These are phyloP conservation scores for Irpex rosettiformis DNA, from an alignment of 1,284 basidiomycete genomes.

Conservation along the genomic window DNA sequence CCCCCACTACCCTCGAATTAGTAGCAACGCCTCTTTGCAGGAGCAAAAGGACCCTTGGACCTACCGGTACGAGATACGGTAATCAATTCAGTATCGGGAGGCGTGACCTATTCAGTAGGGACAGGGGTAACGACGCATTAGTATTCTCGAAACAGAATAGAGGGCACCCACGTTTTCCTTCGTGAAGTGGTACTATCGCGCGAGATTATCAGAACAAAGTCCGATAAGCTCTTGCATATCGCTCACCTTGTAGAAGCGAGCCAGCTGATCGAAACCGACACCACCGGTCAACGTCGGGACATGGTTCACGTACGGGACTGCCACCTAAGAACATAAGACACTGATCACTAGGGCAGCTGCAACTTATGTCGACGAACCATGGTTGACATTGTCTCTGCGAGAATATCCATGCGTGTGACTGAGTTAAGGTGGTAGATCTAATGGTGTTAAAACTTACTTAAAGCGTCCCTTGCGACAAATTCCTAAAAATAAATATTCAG, in stretches of 20 bases:
- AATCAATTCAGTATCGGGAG: conserved; percentile 38
- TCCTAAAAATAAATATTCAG: conserved; percentile 26
- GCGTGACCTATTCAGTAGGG: conserved; percentile 32
- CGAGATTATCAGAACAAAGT: not conserved
- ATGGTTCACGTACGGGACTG: conserved; percentile 47
- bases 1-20: conserved; percentile 35
- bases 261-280: conserved; percentile 36
- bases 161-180: conserved; percentile 24
- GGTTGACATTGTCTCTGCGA: conserved; percentile 41
- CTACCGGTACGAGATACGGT: conserved; percentile 42
- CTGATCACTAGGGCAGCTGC: not conserved
- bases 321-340: conserved; percentile 29
- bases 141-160: not conserved
- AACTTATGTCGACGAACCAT: conserved; percentile 40
- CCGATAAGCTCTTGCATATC: not conserved
- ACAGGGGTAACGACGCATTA: not conserved
- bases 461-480: conserved; percentile 38
- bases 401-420: not conserved
- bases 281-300: conserved; percentile 46
- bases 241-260: conserved; percentile 41
- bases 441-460: conserved; percentile 28
- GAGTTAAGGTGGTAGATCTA: not conserved
- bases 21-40: too few relatives aligned
- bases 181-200: conserved; percentile 39
- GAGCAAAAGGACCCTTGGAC: not conserved